Base-by-base conservation (phyloP, 1,284 basidiomycete species). In the Veloporphyrellus conicus region DNA sequence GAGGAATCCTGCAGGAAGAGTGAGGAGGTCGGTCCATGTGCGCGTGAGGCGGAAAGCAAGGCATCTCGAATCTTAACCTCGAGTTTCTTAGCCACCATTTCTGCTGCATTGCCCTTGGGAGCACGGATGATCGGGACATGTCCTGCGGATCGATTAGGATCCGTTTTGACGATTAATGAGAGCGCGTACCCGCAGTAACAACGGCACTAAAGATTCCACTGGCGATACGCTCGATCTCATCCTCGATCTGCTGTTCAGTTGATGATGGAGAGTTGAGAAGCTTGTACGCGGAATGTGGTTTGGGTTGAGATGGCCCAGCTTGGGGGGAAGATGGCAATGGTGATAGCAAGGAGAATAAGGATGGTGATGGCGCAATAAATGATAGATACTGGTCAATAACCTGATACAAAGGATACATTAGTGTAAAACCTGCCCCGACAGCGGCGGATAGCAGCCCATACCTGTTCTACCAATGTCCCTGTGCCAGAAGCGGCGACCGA, bases 321-420 rank as follows among this genome's bases (percentile, higher is more conserved):
- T 68, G 62, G 19, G 70, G 54, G 5, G 67, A 54, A 8, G 69
- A 43, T 3, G 72, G 53, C 12, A 67, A 54, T 18, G 69, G 63
- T 4, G 78, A 86, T 5, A 98, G 71, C 6, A 98, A 76, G 29
- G 93, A 96, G 71, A 99, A 99, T 15, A 99, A 75, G n/a, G 87
- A 91, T 1, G 90, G 84, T 3, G 94, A 95, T 29, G 96, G 94
- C 0, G 93, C 82, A 48, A 99, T 87, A 69, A 97, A 99, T 53
- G 96, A 95, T 27, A 99, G 78, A 66, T 97, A 97, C 70, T 99
- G 96, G 66, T 97, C 93, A 44, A 93, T 78, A 20, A 97, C 87
- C 79, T 94, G 52, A 42, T 31, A 38, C 36, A 39, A 34, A 23
- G 12, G 22, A 14, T 16, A 44, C 19, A 34, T 51, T 42, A 22